phyloP scores from a whole-genome alignment of 495 filamentous ascomycete species.

The Aspergillus hancockii region DNA sequence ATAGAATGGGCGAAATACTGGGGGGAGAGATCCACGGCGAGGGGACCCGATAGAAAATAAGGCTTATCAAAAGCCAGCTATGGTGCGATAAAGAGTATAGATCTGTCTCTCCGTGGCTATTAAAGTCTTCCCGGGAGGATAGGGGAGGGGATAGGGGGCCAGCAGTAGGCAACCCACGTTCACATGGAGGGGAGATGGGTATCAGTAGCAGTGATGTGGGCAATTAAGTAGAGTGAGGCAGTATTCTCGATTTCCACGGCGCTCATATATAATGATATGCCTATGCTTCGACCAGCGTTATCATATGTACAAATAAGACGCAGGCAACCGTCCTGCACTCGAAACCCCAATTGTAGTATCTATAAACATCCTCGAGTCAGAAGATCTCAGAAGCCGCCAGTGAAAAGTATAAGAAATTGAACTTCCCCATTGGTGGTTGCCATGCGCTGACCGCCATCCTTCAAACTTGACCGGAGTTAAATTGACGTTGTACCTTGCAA shows the following conservation, averaged over 20 bases:
- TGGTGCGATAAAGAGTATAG: background rate
- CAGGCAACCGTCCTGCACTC: conserved; percentile 13
- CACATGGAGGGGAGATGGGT: background rate
- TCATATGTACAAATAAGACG: conserved; percentile 18
- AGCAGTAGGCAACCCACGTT: background rate
- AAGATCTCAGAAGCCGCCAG: conserved; percentile 21
- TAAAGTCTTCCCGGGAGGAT: background rate
- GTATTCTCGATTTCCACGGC: background rate
- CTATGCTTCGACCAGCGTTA: background rate
- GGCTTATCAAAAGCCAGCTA: background rate
- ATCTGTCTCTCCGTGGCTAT: background rate
- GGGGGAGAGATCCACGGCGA: background rate
- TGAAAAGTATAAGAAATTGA: conserved; percentile 6
- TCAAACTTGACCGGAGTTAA: conserved; percentile 11
- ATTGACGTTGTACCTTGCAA: conserved; percentile 14
- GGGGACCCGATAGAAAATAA: background rate
- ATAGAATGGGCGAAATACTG: background rate
- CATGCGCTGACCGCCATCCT: conserved; percentile 25
- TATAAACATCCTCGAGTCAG: conserved; percentile 31
- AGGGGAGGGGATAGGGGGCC: background rate
- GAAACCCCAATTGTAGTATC: conserved; percentile 22
- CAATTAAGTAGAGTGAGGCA: background rate
- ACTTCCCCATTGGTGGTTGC: conserved; percentile 19
- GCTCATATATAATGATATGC: conserved; percentile 1
- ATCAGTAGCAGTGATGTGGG: background rate